Base-by-base conservation (phyloP, 352 stramenopile genomes). In the Pythium phragmitis region DNA sequence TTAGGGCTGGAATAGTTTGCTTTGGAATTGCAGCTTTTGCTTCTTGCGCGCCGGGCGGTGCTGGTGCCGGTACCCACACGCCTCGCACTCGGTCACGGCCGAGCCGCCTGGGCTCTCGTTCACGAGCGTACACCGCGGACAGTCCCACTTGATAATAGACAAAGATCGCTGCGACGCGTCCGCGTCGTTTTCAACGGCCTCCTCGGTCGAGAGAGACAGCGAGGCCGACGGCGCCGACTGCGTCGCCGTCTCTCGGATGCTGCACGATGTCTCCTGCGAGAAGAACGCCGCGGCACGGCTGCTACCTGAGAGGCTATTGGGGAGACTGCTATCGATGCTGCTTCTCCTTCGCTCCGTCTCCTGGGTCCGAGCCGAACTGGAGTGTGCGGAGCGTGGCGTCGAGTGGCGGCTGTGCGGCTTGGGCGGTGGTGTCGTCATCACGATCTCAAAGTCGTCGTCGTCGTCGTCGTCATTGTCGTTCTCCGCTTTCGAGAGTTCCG, bases 91-190 rank as follows among this genome's bases (percentile, higher is more conserved):
- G 45, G 65, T 67, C 33, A 69, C 4, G 51, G 13, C 5, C 59
- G 61, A n/a, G 66, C 49, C 34, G 7, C 34, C 34, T 3, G 34
- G 34, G 17, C 14, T 53, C 46, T 90, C 80, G 68, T 93, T 93
- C 64, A 93, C 73, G 66, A 93, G 73, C 65, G 84, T 93, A 76
- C 84, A 93, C 30, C 82, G 77, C 43, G 77, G 86, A 57, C 84
- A 93, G 43, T 88, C 75, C 84, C 84, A 93, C 30, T 83, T 75
- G 14, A 19, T 46, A 1, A 43, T 26, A 2, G 48, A 36, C 2
- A 39, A 37, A 0, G 26, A 11, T 16, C 16, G 3, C 19, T 48
- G 19, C 0, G 52, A 48, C 9, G 11, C 21, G n/a, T 6, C 23
- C 9, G 8, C 45, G 51, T 33, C 21, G 37, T 42, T 42, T 17